Evolutionary conservation across 371 early-diverging fungal genomes (phyloP), one percentile per base, ranked within the genome.

Genomic region (Mucor mucedo): DNA sequence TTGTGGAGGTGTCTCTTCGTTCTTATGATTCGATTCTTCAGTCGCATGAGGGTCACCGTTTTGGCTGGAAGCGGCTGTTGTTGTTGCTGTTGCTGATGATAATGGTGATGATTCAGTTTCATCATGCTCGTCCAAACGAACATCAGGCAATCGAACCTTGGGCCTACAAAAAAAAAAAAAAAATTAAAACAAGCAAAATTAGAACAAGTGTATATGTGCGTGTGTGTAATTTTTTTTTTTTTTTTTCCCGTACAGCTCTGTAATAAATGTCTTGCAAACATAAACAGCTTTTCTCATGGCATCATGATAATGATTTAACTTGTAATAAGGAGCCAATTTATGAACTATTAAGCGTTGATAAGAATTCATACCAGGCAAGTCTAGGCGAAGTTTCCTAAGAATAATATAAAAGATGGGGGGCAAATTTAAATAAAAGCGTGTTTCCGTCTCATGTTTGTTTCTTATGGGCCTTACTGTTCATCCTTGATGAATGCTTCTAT

Each of bases 261-360:
- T 86, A 38, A 75, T 70, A 27, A 72, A 72, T 14, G 79, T 86
- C 66, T 86, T 90, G 65, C 81, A 87, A 11, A 90, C 65, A 45
- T 87, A 77, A 13, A 92, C 87, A 5, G 83, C 84, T 41, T 82
- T 81, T 50, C 87, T 82, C 55, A 74, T 58, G 7, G 81, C 75
- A 57, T 91, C 89, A 49, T 84, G 82, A 10, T 83, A 75, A 72
- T 90, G 91, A 4, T 76, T 83, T 55, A 92, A 61, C 55, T 86
- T 84, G 67, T 87, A 93, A 68, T 89, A 88, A 45, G 87, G 84
- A 13, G 91, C 92, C 2, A 91, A 82, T 33, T 86, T 81, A 68
- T 93, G 92, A 8, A 90, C 81, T 62, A 93, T 83, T 64, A 90
- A 72, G 10, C 93, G 83, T 58, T 92, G 90, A 61, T 92, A 93